Evolutionary conservation across 805 yeast genomes (phyloP).

Genomic region (Starmerella sirachaensis): DNA sequence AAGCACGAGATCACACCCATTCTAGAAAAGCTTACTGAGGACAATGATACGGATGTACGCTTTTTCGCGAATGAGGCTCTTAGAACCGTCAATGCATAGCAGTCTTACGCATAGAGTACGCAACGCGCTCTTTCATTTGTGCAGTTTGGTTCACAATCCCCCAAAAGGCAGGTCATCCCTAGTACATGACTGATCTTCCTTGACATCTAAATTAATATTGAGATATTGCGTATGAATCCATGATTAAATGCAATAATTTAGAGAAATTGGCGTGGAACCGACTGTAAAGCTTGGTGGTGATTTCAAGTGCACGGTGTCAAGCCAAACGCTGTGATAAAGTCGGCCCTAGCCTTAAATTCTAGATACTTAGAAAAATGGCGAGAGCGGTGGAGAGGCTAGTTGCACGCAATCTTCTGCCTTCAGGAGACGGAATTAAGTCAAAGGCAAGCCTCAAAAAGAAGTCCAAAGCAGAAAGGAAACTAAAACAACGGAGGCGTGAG

Average conservation of each 20-base stretch:
- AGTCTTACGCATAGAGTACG: too few relatives aligned
- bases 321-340: background rate
- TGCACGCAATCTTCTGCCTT: slow-evolving; percentile 12
- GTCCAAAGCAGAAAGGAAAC: slow-evolving; percentile 10
- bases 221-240: too few relatives aligned
- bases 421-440: slow-evolving; percentile 2
- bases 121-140: too few relatives aligned
- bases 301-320: background rate
- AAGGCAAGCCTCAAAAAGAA: slow-evolving; percentile 6
- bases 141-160: too few relatives aligned
- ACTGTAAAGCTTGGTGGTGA: too few relatives aligned
- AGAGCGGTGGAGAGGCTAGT: slow-evolving; percentile 17
- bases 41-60: slow-evolving; percentile 80
- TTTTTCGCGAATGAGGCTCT: slow-evolving; percentile 65
- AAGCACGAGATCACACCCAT: slow-evolving; percentile 46
- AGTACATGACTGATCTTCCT: too few relatives aligned
- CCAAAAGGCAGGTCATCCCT: too few relatives aligned
- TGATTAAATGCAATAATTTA: too few relatives aligned
- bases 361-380: slow-evolving; percentile 2
- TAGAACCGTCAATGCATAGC: too few relatives aligned
- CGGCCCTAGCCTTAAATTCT: background rate
- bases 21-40: slow-evolving; percentile 52
- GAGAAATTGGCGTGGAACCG: too few relatives aligned
- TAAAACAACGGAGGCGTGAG: slow-evolving; percentile 5
- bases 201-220: too few relatives aligned